Evolutionary conservation across 352 stramenopile species (phyloP).

Genomic region (Pythium myriotylum): DNA sequence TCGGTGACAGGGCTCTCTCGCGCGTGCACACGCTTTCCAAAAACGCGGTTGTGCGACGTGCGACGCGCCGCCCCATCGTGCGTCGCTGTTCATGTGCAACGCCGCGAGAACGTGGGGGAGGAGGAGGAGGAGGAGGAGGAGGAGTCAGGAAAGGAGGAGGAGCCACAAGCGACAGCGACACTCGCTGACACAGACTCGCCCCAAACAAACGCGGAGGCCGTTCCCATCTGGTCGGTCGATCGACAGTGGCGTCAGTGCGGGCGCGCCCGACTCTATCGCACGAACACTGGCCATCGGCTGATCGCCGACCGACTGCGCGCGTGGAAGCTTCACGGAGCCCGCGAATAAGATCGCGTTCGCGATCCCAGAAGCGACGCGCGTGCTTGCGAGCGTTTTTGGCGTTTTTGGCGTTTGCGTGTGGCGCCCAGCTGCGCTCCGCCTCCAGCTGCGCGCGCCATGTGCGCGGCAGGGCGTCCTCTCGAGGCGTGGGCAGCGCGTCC

Average conservation of each 20-base stretch:
- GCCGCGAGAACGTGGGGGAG: too few species aligned
- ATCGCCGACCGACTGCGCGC: not conserved
- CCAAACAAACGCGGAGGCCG: not conserved
- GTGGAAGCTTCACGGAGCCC: not conserved
- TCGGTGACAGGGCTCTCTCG: not conserved
- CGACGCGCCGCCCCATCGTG: slow-evolving; percentile 8
- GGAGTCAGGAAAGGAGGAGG: slow-evolving; percentile 2
- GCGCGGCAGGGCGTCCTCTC: not conserved
- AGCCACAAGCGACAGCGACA: slow-evolving; percentile 2
- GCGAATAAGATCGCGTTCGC: not conserved
- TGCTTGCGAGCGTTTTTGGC: not conserved
- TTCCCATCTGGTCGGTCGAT: slow-evolving; percentile 26
- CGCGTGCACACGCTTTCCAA: too few species aligned
- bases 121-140: too few species aligned
- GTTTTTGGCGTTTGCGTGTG: too few species aligned
- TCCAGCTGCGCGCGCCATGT: too few species aligned
- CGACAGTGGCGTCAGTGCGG: slow-evolving; percentile 15
- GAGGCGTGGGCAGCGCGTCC: not conserved
- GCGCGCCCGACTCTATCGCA: slow-evolving; percentile 13
- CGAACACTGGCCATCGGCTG: not conserved
- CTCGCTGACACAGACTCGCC: slow-evolving; percentile 5
- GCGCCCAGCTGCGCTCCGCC: too few species aligned
- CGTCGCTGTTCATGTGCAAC: slow-evolving; percentile 5
- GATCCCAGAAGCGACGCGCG: not conserved
- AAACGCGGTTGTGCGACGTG: slow-evolving; percentile 3